Evolutionary conservation across 495 filamentous ascomycete genomes (phyloP).

Genomic region (Paragyromitra xinjiangensis): DNA sequence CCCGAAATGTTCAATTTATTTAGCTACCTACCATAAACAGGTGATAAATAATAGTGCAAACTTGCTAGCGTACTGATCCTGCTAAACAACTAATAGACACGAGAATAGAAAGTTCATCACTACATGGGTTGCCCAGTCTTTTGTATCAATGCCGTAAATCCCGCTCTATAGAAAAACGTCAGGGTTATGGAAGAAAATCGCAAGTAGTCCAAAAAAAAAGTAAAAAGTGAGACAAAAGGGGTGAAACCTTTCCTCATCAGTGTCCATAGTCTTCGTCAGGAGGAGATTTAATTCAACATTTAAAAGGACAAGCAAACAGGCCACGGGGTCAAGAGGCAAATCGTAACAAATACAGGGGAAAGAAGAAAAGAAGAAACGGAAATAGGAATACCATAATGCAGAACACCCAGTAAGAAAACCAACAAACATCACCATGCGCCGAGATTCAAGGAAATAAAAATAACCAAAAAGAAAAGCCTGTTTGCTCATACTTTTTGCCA

Average conservation of each 20-base stretch:
- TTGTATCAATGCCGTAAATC: constrained; percentile 21
- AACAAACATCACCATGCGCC: constrained; percentile 49
- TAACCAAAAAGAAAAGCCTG: constrained; percentile 41
- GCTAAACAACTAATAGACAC: constrained; percentile 5
- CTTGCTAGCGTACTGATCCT: constrained; percentile 8
- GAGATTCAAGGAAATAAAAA: constrained; percentile 41
- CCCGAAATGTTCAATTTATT: not conserved
- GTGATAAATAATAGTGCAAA: constrained; percentile 1
- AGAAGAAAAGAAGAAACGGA: constrained; percentile 4
- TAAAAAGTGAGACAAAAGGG: not conserved
- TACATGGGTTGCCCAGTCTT: constrained; percentile 17
- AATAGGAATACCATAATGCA: constrained; percentile 41
- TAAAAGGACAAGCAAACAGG: constrained; percentile 10
- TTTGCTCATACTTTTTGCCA: constrained; percentile 39
- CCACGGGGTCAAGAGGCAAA: constrained; percentile 11
- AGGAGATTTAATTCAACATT: constrained; percentile 29
- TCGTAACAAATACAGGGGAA: constrained; percentile 22
- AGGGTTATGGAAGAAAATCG: constrained; percentile 20
- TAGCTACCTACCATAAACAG: not conserved
- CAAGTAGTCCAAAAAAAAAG: constrained; percentile 27
- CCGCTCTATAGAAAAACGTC: constrained; percentile 38
- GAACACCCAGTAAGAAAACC: constrained; percentile 46
- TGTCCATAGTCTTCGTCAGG: constrained; percentile 2
- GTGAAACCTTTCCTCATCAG: not conserved
- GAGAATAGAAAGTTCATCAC: constrained; percentile 22